Base-by-base conservation (phyloP, 2,329 filamentous ascomycete genomes). In the Chaetomium olivaceum region DNA sequence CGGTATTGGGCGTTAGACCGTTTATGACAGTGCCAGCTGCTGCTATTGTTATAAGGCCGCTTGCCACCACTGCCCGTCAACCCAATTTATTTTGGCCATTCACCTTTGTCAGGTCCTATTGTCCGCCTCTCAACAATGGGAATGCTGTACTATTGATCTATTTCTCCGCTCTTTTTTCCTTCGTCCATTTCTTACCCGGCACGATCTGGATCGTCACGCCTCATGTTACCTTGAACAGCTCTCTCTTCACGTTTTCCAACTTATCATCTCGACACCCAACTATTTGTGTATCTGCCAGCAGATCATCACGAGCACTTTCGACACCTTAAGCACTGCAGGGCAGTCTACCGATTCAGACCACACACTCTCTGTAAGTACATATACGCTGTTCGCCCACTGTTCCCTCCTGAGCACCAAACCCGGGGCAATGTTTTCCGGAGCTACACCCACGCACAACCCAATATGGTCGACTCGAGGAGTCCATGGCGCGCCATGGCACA, bases 61-160 rank as follows among this genome's bases (percentile, higher is more conserved):
- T 56, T 27, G 48, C 66, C 68, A 63, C 62, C 62, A 36, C 58
- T n/a, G 29, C 55, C 31, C 1, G 16, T 9, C 19, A 51, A 29
- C 27, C 54, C 9, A 21, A 16, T 21, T 56, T 58, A 51, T 61
- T 56, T 14, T 60, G 25, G 23, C 54, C 55, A 68, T 71, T 71
- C 70, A 58, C 67, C 63, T 64, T 68, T 66, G 63, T 61, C 58
- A 16, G 52, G 21, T 58, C 64, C 65, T 66, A 68, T 71, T 70
- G 51, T 68, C 21, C 56, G 62, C 43, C 62, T 56, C 61, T 48
- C 63, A 50, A 71, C 69, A 72, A 71, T 72, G 68, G 61, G 63
- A 63, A n/a, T 55, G 55, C 55, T 66, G 57, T 62, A 61, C 52
- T 68, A 71, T 69, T 68, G 64, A 66, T 58, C 65, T 60, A 62